phyloP scores from a whole-genome alignment of 116 monocot species.

The Iris pallida region DNA sequence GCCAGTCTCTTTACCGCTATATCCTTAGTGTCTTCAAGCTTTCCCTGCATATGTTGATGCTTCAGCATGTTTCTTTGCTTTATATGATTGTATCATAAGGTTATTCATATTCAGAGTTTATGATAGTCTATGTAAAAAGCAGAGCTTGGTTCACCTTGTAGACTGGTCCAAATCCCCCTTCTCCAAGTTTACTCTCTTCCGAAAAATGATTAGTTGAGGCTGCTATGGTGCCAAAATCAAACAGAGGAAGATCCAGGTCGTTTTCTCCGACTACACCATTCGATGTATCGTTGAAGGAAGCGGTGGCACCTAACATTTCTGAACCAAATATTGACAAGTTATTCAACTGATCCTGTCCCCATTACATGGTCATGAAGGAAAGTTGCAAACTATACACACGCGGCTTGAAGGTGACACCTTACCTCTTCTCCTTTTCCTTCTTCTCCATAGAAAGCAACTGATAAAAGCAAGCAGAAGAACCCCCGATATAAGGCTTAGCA shows the following conservation, averaged over 20 bases:
- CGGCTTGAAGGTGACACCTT: too few species aligned
- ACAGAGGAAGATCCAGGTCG: background rate
- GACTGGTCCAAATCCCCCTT: conserved; percentile 12
- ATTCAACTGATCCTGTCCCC: background rate
- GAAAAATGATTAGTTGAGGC: conserved; percentile 1
- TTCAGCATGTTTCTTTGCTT: background rate
- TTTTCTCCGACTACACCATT: background rate
- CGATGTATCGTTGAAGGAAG: background rate
- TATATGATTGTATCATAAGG: background rate
- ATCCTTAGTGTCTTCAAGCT: conserved; percentile 4
- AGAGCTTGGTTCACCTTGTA: conserved; percentile 1
- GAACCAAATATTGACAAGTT: background rate
- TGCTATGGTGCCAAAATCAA: conserved; percentile 5
- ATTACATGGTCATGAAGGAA: background rate
- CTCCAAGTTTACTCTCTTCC: conserved; percentile 4
- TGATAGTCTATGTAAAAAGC: background rate
- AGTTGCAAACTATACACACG: background rate
- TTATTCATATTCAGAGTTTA: background rate
- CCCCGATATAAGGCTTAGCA: background rate
- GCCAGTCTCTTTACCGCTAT: conserved; percentile 15
- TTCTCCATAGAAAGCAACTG: background rate
- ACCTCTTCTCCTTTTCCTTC: background rate
- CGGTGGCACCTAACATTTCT: background rate
- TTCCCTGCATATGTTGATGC: background rate
- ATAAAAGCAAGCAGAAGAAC: background rate